Evolutionary conservation across 495 filamentous ascomycete species (phyloP).

Genomic region (Aspergillus wentii): DNA sequence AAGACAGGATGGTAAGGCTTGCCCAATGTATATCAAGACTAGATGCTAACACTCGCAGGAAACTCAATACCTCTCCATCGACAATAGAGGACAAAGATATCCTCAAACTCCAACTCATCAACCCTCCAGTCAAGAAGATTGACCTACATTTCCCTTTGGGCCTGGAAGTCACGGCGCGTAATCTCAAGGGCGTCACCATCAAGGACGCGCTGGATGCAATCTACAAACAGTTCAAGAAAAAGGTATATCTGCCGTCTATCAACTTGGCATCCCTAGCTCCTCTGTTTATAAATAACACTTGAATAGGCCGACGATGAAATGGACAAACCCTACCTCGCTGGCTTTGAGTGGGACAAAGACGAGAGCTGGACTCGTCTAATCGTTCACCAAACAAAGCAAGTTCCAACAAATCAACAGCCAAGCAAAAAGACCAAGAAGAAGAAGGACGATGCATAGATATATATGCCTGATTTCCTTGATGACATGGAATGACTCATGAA

Average conservation of each 20-base stretch:
- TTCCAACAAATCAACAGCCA: constrained; percentile 39
- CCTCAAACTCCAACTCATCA: constrained; percentile 74
- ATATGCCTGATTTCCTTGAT: too few relatives aligned
- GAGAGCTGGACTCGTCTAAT: constrained; percentile 71
- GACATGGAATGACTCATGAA: too few relatives aligned
- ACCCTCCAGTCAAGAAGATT: constrained; percentile 85
- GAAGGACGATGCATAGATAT: constrained; percentile 37
- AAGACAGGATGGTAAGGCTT: constrained; percentile 76
- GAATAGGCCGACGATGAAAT: constrained; percentile 82
- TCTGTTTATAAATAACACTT: constrained; percentile 6
- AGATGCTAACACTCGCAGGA: constrained; percentile 53
- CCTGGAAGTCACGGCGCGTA: constrained; percentile 82
- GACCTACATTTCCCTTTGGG: constrained; percentile 85
- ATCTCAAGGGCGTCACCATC: constrained; percentile 88
- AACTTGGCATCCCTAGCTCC: not conserved
- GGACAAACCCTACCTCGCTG: constrained; percentile 71
- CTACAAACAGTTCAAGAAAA: constrained; percentile 91
- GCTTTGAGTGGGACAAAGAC: constrained; percentile 93
- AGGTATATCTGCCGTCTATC: constrained; percentile 47
- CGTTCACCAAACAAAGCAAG: constrained; percentile 77
- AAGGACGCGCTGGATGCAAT: constrained; percentile 93
- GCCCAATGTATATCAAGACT: not conserved
- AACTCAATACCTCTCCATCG: constrained; percentile 78
- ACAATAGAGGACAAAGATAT: constrained; percentile 74
- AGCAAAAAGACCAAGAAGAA: constrained; percentile 71